Evolutionary conservation across 768 basidiomycete species (phyloP).

Genomic region (Boletus insuetus): DNA sequence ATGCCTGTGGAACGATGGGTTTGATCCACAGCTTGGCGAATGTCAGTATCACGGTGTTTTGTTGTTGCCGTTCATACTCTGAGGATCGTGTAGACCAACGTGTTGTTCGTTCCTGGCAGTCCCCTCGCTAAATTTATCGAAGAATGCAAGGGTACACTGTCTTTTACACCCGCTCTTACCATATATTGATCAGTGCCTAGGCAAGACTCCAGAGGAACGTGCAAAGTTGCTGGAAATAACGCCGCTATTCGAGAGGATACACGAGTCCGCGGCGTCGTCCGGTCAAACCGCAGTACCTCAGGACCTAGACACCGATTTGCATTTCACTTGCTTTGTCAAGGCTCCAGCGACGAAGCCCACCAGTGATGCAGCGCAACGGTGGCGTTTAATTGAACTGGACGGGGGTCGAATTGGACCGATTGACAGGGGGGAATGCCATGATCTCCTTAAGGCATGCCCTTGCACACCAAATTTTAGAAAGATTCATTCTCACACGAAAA

Average conservation of each 20-base stretch:
- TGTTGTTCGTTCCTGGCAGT: conserved; percentile 53
- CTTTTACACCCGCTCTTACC: neutral
- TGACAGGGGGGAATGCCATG: conserved; percentile 64
- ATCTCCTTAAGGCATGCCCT: conserved; percentile 53
- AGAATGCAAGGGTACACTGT: conserved; percentile 50
- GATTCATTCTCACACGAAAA: neutral
- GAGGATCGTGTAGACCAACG: conserved; percentile 44
- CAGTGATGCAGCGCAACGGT: conserved; percentile 23
- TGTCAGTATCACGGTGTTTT: conserved; percentile 39
- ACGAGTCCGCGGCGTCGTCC: conserved; percentile 60
- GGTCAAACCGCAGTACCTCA: conserved; percentile 69
- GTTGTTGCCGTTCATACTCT: conserved; percentile 2
- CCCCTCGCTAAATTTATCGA: conserved; percentile 67
- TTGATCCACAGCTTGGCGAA: conserved; percentile 83
- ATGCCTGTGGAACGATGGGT: conserved; percentile 88
- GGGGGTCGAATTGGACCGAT: conserved; percentile 76
- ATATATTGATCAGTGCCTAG: conserved; percentile 33
- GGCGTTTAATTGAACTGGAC: conserved; percentile 79
- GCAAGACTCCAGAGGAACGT: conserved; percentile 67
- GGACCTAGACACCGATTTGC: conserved; percentile 69
- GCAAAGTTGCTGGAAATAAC: conserved; percentile 75
- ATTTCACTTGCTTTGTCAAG: conserved; percentile 85
- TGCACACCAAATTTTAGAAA: neutral
- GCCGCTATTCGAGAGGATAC: conserved; percentile 73
- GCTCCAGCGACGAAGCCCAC: conserved; percentile 45